phyloP scores from a whole-genome alignment of 306 rosid genomes.

The cucumber (Cucumis sativus) region Cucumber_9930_V3 NC_026658.2:15716501-15717000 shows the following conservation, averaged over 20 bases:
- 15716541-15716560: background rate
- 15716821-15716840: conserved; percentile 19
- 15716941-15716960: background rate
- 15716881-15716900: background rate
- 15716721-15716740: conserved; percentile 34
- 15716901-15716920: background rate
- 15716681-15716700: background rate
- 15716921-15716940: background rate
- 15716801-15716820: conserved; percentile 27
- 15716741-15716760: conserved; percentile 38
- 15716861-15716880: conserved; percentile 40
- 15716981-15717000: background rate
- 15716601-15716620: background rate
- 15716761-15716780: conserved; percentile 4
- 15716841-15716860: conserved; percentile 28
- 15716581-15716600: too few relatives aligned
- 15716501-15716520: background rate
- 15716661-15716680: conserved; percentile 2
- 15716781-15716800: conserved; percentile 15
- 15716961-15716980: background rate
- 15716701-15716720: conserved; percentile 11
- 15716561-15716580: background rate
- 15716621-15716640: background rate
- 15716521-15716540: background rate
- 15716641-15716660: conserved; percentile 7